These are phyloP conservation scores for Torulaspora microellipsoides DNA, from an alignment of 805 yeast species.

Conservation along the genomic window DNA sequence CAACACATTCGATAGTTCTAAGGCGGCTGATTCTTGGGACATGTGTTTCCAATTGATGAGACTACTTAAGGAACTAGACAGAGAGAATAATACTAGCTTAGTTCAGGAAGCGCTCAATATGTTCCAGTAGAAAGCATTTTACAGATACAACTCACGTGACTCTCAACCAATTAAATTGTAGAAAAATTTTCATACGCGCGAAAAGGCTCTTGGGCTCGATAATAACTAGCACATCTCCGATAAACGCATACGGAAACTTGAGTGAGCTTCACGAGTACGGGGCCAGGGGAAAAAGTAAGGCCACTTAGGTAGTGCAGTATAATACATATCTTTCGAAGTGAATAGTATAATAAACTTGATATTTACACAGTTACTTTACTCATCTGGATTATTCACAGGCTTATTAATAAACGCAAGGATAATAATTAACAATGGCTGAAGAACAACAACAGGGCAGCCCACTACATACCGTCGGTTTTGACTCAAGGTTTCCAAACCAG, in stretches of 20 bases:
- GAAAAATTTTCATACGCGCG: too few species aligned
- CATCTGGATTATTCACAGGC: too few species aligned
- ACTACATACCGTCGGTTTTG: conserved; percentile 68
- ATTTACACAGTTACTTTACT: too few species aligned
- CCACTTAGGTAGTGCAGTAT: not conserved
- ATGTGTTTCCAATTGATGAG: conserved; percentile 34
- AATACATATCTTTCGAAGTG: too few species aligned
- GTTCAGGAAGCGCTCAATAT: conserved; percentile 25
- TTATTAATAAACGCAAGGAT: too few species aligned
- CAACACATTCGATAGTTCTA: conserved; percentile 17
- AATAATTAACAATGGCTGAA: conserved; percentile 6
- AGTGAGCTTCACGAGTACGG: too few species aligned
- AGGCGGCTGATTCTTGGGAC: conserved; percentile 34
- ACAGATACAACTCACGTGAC: conserved; percentile 1
- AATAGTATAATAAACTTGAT: too few species aligned
- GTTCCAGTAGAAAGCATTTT: conserved; percentile 6
- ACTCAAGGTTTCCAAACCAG: conserved; percentile 93
- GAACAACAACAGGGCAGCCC: conserved; percentile 37
- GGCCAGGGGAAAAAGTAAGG: conserved; percentile 1
- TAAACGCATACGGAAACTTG: too few species aligned
- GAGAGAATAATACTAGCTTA: conserved; percentile 23
- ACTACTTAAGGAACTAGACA: conserved; percentile 29
- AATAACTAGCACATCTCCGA: not conserved
- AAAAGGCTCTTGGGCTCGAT: not conserved
- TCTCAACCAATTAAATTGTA: conserved; percentile 4